Evolutionary conservation across 2,329 filamentous ascomycete genomes (phyloP), one percentile per base, ranked within the genome.

Genomic region (Colletotrichum camelliae): DNA sequence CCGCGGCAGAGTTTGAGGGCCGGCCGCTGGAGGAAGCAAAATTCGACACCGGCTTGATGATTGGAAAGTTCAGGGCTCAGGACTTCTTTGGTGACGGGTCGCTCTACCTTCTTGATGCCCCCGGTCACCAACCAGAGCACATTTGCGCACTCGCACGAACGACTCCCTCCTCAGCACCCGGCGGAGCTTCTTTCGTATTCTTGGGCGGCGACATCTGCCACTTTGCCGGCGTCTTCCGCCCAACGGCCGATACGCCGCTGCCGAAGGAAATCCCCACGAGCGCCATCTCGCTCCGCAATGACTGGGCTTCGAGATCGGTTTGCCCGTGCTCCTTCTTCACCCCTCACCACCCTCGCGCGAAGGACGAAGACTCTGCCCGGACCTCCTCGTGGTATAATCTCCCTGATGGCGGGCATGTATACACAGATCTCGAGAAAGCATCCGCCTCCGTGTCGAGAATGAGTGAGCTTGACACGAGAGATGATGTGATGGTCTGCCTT

Each of bases 71-170:
- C 77, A 79, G 79, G 15, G 86, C 86, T 1, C 72, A 83, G n/a
- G 85, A 87, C 68, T 86, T 83, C 72, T 87, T 87, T 52, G 81
- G 80, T 13, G 86, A 87, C 58, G 85, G 85, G 2, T 83, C 81
- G 10, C 81, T 87, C 60, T 87, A 86, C 68, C 75, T 87, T n/a
- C 79, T 88, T 7, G 83, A 86, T 39, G 79, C 78, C 3, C 78
- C 80, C 4, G 77, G 80, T 1, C 80, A 80, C 35, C 75, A 78
- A 2, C 60, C 75, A 2, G 79, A 77, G 10, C 80, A 81, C 48
- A 67, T 80, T 2, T 79, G 78, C 15, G 80, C 65, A 13, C 74
- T 81, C 4, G 78, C 77, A 9, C 65, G 76, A 9, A 77, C 77
- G 7, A 80, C 77, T 1, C 77, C 75, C 0, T 76, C 74, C 2